Evolutionary conservation across 805 yeast genomes (phyloP).

Genomic region (Wickerhamiella shivajii): DNA sequence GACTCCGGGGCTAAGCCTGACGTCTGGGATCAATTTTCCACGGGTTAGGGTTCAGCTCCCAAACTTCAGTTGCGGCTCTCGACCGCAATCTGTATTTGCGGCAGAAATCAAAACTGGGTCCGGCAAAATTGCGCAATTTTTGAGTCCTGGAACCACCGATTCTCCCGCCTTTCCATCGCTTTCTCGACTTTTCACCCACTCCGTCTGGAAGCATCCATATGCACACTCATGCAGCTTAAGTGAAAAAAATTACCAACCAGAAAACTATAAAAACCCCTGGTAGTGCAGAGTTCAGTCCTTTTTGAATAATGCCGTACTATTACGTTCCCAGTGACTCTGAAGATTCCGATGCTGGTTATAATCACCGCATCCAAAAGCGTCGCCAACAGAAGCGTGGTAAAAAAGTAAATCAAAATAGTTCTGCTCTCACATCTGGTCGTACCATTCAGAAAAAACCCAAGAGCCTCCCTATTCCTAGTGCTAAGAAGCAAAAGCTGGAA

Average conservation of each 20-base stretch:
- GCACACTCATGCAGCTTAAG: constrained; percentile 7
- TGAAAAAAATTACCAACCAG: constrained; percentile 6
- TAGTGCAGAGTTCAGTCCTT: background rate
- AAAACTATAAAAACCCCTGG: constrained; percentile 5
- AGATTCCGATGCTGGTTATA: constrained; percentile 11
- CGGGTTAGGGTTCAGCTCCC: too few relatives aligned
- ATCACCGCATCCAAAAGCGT: constrained; percentile 6
- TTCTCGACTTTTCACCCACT: background rate
- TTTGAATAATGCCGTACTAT: constrained; percentile 19
- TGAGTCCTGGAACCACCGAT: too few relatives aligned
- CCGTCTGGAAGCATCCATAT: too few relatives aligned
- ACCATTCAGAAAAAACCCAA: constrained; percentile 4
- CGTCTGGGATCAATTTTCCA: too few relatives aligned
- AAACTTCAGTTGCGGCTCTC: too few relatives aligned
- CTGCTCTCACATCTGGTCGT: constrained; percentile 5
- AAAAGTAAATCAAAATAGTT: constrained; percentile 4
- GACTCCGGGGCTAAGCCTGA: too few relatives aligned
- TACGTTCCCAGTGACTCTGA: constrained; percentile 21
- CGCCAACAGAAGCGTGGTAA: constrained; percentile 5
- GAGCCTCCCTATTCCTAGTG: constrained; percentile 6
- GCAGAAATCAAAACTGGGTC: too few relatives aligned
- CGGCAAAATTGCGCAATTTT: too few relatives aligned
- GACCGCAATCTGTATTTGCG: too few relatives aligned
- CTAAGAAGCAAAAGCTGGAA: constrained; percentile 14
- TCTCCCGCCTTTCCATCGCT: too few relatives aligned